These are phyloP conservation scores for Boletus rubroflammeus DNA, from an alignment of 768 basidiomycete species.

Conservation along the genomic window DNA sequence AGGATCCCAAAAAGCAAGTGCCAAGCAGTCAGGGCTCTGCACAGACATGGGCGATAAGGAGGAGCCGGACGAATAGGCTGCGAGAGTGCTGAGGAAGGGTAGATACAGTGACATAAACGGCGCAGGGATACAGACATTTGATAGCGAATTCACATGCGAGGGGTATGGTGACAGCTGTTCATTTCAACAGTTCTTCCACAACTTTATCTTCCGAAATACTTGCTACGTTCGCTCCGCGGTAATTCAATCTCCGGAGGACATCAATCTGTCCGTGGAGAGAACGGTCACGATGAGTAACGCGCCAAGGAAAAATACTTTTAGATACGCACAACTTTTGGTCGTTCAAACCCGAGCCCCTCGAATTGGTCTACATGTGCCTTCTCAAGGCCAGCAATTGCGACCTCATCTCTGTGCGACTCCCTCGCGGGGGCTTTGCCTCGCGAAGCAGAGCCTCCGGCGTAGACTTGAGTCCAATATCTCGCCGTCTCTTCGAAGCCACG, in stretches of 20 bases:
- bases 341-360: slow-evolving; percentile 76
- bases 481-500: slow-evolving; percentile 89
- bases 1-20: slow-evolving; percentile 2
- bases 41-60: slow-evolving; percentile 10
- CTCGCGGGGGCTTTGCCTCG: slow-evolving; percentile 36
- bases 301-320: too few relatives aligned
- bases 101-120: slow-evolving; percentile 27
- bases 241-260: slow-evolving; percentile 83
- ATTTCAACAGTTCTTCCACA: slow-evolving; percentile 82
- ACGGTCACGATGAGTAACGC: slow-evolving; percentile 1
- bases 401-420: slow-evolving; percentile 40
- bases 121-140: slow-evolving; percentile 24
- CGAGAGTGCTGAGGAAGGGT: slow-evolving; percentile 13
- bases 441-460: slow-evolving; percentile 69
- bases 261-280: slow-evolving; percentile 57
- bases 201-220: slow-evolving; percentile 81
- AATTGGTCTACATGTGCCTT: slow-evolving; percentile 82
- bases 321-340: slow-evolving; percentile 76
- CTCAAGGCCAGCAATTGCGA: slow-evolving; percentile 78
- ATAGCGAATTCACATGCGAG: slow-evolving; percentile 18
- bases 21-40: slow-evolving; percentile 3
- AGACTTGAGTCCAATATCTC: slow-evolving; percentile 89
- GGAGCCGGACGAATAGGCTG: slow-evolving; percentile 16
- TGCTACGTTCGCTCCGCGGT: slow-evolving; percentile 76
- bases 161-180: slow-evolving; percentile 28